Evolutionary conservation across 2,329 filamentous ascomycete species (phyloP), one percentile per base, ranked within the genome.

Genomic region (Cordyceps cicadae): DNA sequence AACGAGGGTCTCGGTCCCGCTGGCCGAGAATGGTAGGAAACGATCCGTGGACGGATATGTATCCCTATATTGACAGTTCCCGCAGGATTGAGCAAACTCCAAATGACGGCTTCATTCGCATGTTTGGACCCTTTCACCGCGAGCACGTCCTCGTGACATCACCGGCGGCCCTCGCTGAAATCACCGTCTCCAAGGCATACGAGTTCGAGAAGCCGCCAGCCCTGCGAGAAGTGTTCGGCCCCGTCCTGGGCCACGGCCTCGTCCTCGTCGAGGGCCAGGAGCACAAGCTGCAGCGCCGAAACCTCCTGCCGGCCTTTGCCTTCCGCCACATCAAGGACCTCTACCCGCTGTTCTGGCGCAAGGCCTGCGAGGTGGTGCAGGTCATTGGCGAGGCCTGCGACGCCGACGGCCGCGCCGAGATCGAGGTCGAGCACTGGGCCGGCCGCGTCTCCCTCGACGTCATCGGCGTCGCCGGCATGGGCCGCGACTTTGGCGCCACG

Each of bases 361-460:
- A 68, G 56, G 48, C 64, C 6, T 53, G 62, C 29, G 65, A 67
- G 48, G 49, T 64, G 17, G 53, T 61, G 21, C 39, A 59, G 17
- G 57, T 26, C 14, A 53, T 53, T 49, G 53, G 41, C 9, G 3
- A 59, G 4, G 21, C 29, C 39, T 53, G 24, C 19, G 15, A 54
- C 34, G 41, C 37, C 24, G 37, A 53, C 5, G 57, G 39, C 21
- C 34, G 37, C 4, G 57, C 57, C 14, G 57, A 53, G 3, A 26
- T 59, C 5, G 49, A 53, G 17, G 39, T 48, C 26, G 57, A 46
- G 12, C 56, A 59, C 32, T 86, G 81, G 80, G 75, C 76, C 0
- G 80, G 77, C 66, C 77, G 80, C 37, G 78, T 79, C 1, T 83
- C 83, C 0, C 72, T 87, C 0, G 82, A 86, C 62, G 85, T 86